phyloP scores from a whole-genome alignment of 23 red algal genomes.

The Gracilaria vermiculophylla region DNA sequence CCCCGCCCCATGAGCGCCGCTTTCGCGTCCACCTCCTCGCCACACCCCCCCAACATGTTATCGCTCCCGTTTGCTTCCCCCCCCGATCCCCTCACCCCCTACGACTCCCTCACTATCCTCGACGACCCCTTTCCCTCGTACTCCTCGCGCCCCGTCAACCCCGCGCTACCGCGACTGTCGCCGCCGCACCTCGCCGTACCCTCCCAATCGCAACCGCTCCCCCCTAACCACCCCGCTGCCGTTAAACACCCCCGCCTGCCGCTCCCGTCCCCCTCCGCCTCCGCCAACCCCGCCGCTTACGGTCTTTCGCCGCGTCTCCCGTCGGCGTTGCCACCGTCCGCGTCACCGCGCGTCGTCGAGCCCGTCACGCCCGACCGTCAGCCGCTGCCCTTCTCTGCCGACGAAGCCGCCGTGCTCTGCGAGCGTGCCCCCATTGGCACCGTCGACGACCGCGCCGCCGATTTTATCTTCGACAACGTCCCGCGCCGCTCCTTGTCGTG shows the following conservation, averaged over 20 bases:
- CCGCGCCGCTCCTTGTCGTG: background rate
- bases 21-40: background rate
- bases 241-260: background rate
- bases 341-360: constrained; percentile 49
- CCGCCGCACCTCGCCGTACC: constrained; percentile 9
- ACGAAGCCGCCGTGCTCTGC: constrained; percentile 26
- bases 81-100: constrained; percentile 1
- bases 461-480: constrained; percentile 1
- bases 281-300: background rate
- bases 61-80: background rate
- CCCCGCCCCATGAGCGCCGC: background rate
- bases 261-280: background rate
- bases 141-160: background rate
- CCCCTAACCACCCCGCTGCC: background rate
- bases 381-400: constrained; percentile 26
- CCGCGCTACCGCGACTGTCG: background rate
- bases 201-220: constrained; percentile 10
- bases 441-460: constrained; percentile 44
- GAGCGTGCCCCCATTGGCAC: background rate
- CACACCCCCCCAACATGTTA: background rate
- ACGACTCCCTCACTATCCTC: constrained; percentile 28
- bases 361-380: constrained; percentile 56
- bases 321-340: constrained; percentile 42
- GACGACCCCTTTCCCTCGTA: constrained; percentile 24
- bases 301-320: constrained; percentile 9